Base-by-base conservation (phyloP, 2,329 filamentous ascomycete genomes). In the Fusarium burgessii region DNA sequence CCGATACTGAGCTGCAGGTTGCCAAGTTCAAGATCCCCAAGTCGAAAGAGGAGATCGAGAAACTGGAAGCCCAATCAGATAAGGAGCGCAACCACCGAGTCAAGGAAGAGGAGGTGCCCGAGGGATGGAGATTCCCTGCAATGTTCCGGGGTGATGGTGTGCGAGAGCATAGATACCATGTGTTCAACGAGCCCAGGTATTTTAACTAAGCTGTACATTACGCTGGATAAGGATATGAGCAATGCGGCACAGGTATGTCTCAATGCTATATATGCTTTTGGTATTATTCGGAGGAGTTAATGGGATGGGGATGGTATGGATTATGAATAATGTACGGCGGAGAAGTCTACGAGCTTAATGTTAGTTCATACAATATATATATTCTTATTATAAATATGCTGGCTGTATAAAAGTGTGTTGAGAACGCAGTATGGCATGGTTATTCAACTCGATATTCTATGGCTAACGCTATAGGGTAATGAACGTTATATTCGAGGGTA, bases 1-100 rank as follows among this genome's bases (percentile, higher is more conserved):
- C 96, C 15, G 96, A 99, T 79, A 99, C 96, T 4, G 96, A 99
- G 83, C 86, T 99, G 59, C 96, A 99, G 86, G 93, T 97, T 35
- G 96, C 93, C 74, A 98, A 98, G 81, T 98, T 99, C 81, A 89
- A 95, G 36, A 89, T 99, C 46, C 95, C 94, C 4, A 71, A 76
- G 58, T 86, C 87, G 1, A 87, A 90, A 50, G 87, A 88, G 18
- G 89, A 91, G 62, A 84, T 85, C 56, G 79, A 73, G 25, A 75
- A 77, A 55, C 75, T 85, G 1, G 83, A 84, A 67, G 78, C 77
- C 0, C 76, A 83, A 40, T 77, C 82, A 4, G 77, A 79, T 9
- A 86, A 93, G 62, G 84, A 90, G 71, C 86, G 92, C 25, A 83
- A 89, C 62, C 80, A 78, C 27, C 83, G 85, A 33, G 84, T 95